Evolutionary conservation across 306 rosid genomes (phyloP).

Genomic region (Dryas alaskensis): DNA sequence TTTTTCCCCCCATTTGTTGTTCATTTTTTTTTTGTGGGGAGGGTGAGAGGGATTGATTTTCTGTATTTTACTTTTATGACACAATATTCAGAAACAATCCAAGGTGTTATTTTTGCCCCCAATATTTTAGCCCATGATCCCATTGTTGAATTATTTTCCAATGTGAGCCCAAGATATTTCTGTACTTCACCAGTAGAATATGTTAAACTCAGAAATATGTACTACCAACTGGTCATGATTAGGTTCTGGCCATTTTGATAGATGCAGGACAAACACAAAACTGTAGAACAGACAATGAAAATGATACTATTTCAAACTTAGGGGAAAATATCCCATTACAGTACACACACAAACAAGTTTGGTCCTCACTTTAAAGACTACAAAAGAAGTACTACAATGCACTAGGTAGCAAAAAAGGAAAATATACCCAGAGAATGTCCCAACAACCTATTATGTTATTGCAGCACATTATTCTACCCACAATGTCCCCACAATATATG

Average conservation of each 20-base stretch:
- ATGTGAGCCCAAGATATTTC: no score
- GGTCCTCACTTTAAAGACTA: not conserved
- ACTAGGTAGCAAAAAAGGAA: slow-evolving; percentile 11
- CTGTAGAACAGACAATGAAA: not conserved
- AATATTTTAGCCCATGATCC: not conserved
- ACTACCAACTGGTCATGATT: no score
- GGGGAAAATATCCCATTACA: slow-evolving; percentile 10
- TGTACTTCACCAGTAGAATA: no score
- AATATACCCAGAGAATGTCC: slow-evolving; percentile 19
- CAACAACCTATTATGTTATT: slow-evolving; percentile 13
- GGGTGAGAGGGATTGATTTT: not conserved
- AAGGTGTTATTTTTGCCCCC: not conserved
- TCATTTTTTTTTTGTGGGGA: not conserved
- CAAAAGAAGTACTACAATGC: not conserved
- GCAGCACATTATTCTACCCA: slow-evolving; percentile 24
- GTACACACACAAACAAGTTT: slow-evolving; percentile 11
- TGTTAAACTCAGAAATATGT: no score
- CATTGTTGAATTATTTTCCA: not conserved
- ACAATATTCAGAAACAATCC: not conserved
- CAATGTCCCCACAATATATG: slow-evolving; percentile 17
- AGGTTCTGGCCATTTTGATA: no score
- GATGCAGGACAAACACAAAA: no score
- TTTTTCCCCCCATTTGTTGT: not conserved
- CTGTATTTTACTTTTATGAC: not conserved
- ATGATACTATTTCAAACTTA: not conserved